Conservation (phyloP, 208 protist genomes). For the Naegleria fowleri region DNA sequence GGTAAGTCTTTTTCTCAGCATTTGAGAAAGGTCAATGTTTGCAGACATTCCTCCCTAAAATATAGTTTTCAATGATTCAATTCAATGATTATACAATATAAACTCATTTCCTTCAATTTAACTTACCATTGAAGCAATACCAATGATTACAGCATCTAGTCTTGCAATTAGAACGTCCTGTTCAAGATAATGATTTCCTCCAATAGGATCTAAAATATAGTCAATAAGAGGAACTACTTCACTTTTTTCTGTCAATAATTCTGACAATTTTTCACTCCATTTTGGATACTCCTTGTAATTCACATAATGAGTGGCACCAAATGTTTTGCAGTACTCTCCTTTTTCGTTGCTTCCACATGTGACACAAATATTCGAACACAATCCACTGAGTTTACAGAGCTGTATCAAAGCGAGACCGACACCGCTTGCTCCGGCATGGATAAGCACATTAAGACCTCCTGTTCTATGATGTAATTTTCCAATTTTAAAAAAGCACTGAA, state of each 20-base stretch:
- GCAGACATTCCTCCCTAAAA: slow-evolving; percentile 45
- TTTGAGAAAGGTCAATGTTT: slow-evolving; percentile 49
- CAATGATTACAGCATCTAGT: slow-evolving; percentile 1
- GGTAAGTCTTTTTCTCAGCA: slow-evolving; percentile 61
- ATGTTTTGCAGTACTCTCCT: slow-evolving; percentile 29
- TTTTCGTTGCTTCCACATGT: slow-evolving; percentile 39
- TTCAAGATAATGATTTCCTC: slow-evolving; percentile 35
- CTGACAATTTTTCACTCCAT: not conserved
- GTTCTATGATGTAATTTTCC: slow-evolving; percentile 44
- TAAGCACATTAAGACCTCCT: slow-evolving; percentile 62
- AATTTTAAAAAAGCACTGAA: slow-evolving; percentile 68
- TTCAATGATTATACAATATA: too few relatives aligned
- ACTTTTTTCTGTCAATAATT: not conserved
- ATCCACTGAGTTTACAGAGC: not conserved
- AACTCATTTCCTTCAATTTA: too few relatives aligned
- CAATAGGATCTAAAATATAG: slow-evolving; percentile 46
- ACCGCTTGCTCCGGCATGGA: slow-evolving; percentile 76
- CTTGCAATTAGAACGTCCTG: slow-evolving; percentile 23
- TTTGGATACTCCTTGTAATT: not conserved
- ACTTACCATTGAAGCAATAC: not conserved
- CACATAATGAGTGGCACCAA: slow-evolving; percentile 35
- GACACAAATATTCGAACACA: not conserved
- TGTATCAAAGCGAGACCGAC: slow-evolving; percentile 44
- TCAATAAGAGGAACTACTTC: slow-evolving; percentile 30
- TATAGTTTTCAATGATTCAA: too few relatives aligned